phyloP scores from a whole-genome alignment of 1,284 basidiomycete genomes.

The Retiboletus fuscus region DNA sequence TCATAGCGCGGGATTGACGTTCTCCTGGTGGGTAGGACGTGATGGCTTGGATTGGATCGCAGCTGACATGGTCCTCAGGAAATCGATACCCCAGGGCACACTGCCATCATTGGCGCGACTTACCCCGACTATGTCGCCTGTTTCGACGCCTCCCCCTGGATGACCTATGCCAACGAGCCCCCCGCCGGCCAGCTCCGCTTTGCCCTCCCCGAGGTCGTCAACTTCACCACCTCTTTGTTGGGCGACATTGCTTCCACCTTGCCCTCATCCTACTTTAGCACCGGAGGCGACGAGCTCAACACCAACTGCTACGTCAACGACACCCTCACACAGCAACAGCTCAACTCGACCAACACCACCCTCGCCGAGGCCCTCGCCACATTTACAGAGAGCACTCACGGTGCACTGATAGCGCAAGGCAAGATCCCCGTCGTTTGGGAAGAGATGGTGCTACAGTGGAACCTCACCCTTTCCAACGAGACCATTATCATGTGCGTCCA shows the following conservation, averaged over 20 bases:
- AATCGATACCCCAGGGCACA: constrained; percentile 82
- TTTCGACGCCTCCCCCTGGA: constrained; percentile 64
- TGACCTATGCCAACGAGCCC: constrained; percentile 68
- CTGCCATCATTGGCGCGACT: constrained; percentile 66
- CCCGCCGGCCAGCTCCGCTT: constrained; percentile 78
- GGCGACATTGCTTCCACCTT: constrained; percentile 55
- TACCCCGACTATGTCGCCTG: constrained; percentile 80
- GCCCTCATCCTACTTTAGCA: constrained; percentile 66
- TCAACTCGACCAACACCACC: constrained; percentile 59
- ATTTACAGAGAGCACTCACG: constrained; percentile 67
- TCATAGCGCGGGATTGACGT: not conserved
- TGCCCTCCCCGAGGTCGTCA: constrained; percentile 57
- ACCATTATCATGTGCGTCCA: constrained; percentile 72
- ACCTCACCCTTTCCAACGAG: constrained; percentile 70
- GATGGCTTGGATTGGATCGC: not conserved
- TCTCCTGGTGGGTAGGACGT: too few relatives aligned
- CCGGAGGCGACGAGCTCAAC: constrained; percentile 82
- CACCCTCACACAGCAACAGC: constrained; percentile 55
- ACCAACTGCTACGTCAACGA: constrained; percentile 67
- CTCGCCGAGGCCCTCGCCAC: constrained; percentile 63
- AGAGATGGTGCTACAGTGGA: constrained; percentile 73
- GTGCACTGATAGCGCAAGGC: constrained; percentile 55
- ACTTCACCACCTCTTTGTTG: constrained; percentile 64
- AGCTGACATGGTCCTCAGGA: constrained; percentile 56
- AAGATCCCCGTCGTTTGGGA: constrained; percentile 83